Conservation (phyloP, 2,329 filamentous ascomycete genomes). For the Penicillium sp. region DNA sequence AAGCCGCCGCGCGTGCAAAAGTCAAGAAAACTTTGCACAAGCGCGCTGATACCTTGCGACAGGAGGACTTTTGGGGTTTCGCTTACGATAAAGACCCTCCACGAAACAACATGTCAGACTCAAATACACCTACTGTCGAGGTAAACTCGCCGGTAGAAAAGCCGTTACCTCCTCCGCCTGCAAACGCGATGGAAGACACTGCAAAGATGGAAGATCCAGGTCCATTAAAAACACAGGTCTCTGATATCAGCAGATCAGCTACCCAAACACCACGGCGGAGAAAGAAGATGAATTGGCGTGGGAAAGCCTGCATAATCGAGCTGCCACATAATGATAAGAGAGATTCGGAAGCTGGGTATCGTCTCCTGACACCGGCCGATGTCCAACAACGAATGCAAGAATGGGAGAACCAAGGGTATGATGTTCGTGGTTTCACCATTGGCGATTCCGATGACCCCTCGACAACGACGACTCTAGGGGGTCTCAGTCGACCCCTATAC, state of each 20-base stretch:
- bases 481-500: constrained; percentile 44
- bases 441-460: constrained; percentile 28
- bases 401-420: constrained; percentile 46
- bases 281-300: constrained; percentile 72
- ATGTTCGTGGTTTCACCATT: constrained; percentile 42
- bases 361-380: constrained; percentile 40
- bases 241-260: constrained; percentile 19
- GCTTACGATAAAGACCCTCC: constrained; percentile 42
- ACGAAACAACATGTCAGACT: constrained; percentile 34
- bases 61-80: constrained; percentile 47
- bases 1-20: constrained; percentile 24
- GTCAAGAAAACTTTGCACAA: constrained; percentile 35
- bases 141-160: constrained; percentile 36
- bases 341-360: constrained; percentile 47
- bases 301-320: constrained; percentile 69
- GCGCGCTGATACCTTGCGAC: constrained; percentile 43
- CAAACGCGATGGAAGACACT: constrained; percentile 9
- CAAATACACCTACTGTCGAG: constrained; percentile 20
- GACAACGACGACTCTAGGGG: constrained; percentile 31
- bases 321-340: constrained; percentile 66
- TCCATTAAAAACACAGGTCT: constrained; percentile 13
- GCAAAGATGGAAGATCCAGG: constrained; percentile 7
- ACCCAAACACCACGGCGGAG: constrained; percentile 45
- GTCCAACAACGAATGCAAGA: constrained; percentile 38
- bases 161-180: constrained; percentile 39